phyloP scores from a whole-genome alignment of 1,284 basidiomycete species.

The Thecaphora thlaspeos region DNA sequence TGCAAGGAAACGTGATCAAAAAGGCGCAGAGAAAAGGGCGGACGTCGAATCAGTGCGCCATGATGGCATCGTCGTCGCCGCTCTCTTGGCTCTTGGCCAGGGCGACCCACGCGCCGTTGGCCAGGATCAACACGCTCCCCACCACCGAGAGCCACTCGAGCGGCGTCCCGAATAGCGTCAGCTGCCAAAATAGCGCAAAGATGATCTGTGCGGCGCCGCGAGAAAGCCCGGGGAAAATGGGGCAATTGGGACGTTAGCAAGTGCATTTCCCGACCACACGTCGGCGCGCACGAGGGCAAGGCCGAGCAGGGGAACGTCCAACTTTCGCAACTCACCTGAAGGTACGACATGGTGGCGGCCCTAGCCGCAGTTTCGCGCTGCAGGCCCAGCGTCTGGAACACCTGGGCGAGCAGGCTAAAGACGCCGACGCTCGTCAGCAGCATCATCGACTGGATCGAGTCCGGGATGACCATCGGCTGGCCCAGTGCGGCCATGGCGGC shows the following conservation, averaged over 20 bases:
- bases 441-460: constrained; percentile 10
- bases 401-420: constrained; percentile 36
- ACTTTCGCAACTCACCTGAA: constrained; percentile 11
- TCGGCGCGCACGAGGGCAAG: too few relatives aligned
- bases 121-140: constrained; percentile 27
- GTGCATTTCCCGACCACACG: too few relatives aligned
- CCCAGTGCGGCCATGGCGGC: constrained; percentile 45
- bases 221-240: too few relatives aligned
- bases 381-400: constrained; percentile 39
- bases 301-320: too few relatives aligned
- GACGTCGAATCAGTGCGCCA: too few relatives aligned
- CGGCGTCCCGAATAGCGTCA: constrained; percentile 16
- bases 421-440: constrained; percentile 29
- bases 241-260: too few relatives aligned
- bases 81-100: constrained; percentile 6
- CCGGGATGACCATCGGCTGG: constrained; percentile 28
- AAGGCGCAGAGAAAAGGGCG: too few relatives aligned
- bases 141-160: constrained; percentile 24
- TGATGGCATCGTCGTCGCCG: too few relatives aligned
- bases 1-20: too few relatives aligned
- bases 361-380: constrained; percentile 38
- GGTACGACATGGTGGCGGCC: constrained; percentile 36
- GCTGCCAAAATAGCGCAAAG: constrained; percentile 28
- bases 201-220: constrained; percentile 13
- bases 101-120: constrained; percentile 28